Percentiles rank a stretch among this genome's conserved stretches.
These are phyloP conservation scores for Citrus glauca DNA, from an alignment of 345 rosid species.

Conservation along the genomic window DNA sequence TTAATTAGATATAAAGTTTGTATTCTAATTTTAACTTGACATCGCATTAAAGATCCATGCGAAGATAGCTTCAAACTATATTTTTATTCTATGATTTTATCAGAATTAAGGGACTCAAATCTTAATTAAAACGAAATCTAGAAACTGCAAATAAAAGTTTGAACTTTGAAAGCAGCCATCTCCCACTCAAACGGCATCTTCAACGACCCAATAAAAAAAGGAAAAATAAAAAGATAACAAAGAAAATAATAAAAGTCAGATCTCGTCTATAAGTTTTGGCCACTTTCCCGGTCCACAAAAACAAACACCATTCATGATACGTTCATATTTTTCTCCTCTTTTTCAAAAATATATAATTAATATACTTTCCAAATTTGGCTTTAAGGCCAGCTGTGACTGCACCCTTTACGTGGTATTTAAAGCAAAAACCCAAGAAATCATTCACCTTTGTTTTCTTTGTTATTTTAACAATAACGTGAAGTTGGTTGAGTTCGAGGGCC, in stretches of 20 bases:
- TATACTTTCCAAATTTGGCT: conserved; percentile 17
- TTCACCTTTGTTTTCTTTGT: no score
- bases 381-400: conserved; percentile 24
- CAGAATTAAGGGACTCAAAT: neutral
- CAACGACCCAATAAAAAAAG: neutral
- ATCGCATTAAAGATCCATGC: neutral
- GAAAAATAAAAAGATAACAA: neutral
- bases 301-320: no score
- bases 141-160: neutral
- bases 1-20: no score
- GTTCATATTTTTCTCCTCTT: neutral
- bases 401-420: conserved; percentile 30
- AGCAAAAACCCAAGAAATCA: neutral
- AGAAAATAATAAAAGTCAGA: neutral
- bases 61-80: neutral
- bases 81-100: neutral
- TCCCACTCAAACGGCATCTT: neutral
- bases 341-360: neutral
- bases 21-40: no score
- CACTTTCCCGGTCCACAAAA: neutral
- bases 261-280: neutral
- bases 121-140: no score
- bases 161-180: neutral
- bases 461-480: neutral
- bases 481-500: neutral